Evolutionary conservation across 768 basidiomycete species (phyloP).

Genomic region (Dictyophora rubrovolvata): DNA sequence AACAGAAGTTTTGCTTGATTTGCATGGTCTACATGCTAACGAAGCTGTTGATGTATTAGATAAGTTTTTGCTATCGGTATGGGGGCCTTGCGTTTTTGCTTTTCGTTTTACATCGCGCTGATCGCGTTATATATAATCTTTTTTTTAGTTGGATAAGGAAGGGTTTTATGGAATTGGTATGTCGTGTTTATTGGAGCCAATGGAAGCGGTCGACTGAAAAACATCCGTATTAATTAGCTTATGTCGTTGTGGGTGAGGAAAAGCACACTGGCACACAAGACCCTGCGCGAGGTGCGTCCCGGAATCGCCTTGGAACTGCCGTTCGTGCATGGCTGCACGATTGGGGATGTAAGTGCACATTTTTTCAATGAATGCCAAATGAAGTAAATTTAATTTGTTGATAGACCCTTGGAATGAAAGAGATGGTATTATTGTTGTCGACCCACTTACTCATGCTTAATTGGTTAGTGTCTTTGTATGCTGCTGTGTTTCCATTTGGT

Average conservation of each 20-base stretch:
- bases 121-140: not conserved
- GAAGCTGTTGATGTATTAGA: conserved; percentile 90
- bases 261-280: conserved; percentile 95
- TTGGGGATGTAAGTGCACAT: conserved; percentile 51
- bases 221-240: conserved; percentile 55
- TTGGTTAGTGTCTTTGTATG: not conserved
- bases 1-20: conserved; percentile 76
- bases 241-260: conserved; percentile 87
- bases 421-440: conserved; percentile 84
- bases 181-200: conserved; percentile 16
- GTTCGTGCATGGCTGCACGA: conserved; percentile 86
- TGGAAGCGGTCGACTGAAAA: conserved; percentile 7
- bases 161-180: conserved; percentile 78
- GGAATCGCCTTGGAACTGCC: conserved; percentile 72
- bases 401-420: conserved; percentile 81
- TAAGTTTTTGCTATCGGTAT: conserved; percentile 75
- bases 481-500: conserved; percentile 1
- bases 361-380: not conserved
- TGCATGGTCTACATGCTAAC: conserved; percentile 89
- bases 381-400: not conserved
- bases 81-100: conserved; percentile 25
- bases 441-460: conserved; percentile 61
- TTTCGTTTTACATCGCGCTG: not conserved
- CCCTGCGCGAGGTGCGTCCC: conserved; percentile 66
- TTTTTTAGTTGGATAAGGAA: conserved; percentile 67